Conservation (phyloP, 208 protist genomes). For the Trypanosomatidae sp. region DNA sequence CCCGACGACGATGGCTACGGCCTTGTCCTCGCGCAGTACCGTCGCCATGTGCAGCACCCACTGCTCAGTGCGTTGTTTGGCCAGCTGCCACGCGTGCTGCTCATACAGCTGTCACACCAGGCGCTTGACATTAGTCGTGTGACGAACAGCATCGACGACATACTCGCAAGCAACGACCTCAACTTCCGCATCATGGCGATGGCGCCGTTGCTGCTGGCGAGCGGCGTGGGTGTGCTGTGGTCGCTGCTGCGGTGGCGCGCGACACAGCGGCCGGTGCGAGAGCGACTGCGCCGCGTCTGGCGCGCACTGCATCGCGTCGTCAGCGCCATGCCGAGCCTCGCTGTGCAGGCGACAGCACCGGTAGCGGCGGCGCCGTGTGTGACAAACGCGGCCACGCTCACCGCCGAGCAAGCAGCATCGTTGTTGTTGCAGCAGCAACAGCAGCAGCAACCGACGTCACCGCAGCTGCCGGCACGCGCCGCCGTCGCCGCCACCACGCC, state of each 20-base stretch:
- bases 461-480: too few species aligned
- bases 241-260: constrained; percentile 11
- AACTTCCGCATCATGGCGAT: constrained; percentile 76
- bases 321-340: too few species aligned
- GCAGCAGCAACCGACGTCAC: too few species aligned
- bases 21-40: constrained; percentile 53
- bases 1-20: constrained; percentile 37
- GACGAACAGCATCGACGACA: constrained; percentile 63
- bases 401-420: not conserved
- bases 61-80: constrained; percentile 50
- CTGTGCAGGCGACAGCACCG: too few species aligned
- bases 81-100: constrained; percentile 44
- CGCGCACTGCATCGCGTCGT: constrained; percentile 43
- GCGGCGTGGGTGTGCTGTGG: constrained; percentile 11
- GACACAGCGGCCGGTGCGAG: constrained; percentile 19
- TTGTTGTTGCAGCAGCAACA: constrained; percentile 12
- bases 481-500: too few species aligned
- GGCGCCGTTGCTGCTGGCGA: constrained; percentile 27
- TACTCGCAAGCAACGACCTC: constrained; percentile 65
- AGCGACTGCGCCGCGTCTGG: constrained; percentile 50
- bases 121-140: constrained; percentile 62
- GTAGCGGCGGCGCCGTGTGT: too few species aligned
- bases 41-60: constrained; percentile 41
- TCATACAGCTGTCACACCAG: constrained; percentile 60
- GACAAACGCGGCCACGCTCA: too few species aligned